Base-by-base conservation (phyloP, 2,329 filamentous ascomycete species). In the Coniochaeta hoffmannii region DNA sequence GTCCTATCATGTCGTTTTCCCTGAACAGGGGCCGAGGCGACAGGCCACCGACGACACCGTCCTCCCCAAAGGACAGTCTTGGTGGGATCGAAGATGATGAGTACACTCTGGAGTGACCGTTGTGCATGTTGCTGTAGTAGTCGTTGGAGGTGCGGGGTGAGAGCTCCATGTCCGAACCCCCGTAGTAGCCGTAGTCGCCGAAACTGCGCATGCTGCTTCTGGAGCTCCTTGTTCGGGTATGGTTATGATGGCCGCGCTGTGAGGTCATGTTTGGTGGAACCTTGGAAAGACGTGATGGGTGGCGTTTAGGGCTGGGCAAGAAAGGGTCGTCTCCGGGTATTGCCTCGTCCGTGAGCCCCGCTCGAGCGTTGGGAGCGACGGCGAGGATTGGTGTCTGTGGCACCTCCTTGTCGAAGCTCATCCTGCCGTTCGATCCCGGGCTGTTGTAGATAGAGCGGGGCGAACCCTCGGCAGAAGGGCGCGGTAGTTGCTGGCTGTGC, bases 281-380 rank as follows among this genome's bases (percentile, higher is more conserved):
- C 61, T 85, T 85, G 36, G 77, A 76, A 4, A 84, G 67, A 17
- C 81, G 76, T 4, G 80, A 80, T 3, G 75, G 71, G 14, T 79
- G 76, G 11, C 80, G 76, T 65, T 76, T 83, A 1, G 78, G 71
- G 11, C 73, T 70, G 8, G 76, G 68, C 30, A 86, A 66, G 59
- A 83, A 87, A 3, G 83, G 80, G 49, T 79, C 77, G 56, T 81
- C 83, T 32, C 83, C 83, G 5, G 82, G 81, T 2, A 86, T 66
- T 1, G 76, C 68, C 61, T 85, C 81, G 58, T 86, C 83, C 2
- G 83, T 86, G 6, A 87, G 73, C 15, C 83, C 83, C 1, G 75
- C 76, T 19, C 83, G 73, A n/a, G 83, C 74, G 61, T 86, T 86
- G 12, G 83, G 83, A 7, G 83, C 83, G 50, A 77, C 73, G 12